These are phyloP conservation scores for Orbilia ellipsospora DNA, from an alignment of 2,329 filamentous ascomycete species.

Conservation along the genomic window DNA sequence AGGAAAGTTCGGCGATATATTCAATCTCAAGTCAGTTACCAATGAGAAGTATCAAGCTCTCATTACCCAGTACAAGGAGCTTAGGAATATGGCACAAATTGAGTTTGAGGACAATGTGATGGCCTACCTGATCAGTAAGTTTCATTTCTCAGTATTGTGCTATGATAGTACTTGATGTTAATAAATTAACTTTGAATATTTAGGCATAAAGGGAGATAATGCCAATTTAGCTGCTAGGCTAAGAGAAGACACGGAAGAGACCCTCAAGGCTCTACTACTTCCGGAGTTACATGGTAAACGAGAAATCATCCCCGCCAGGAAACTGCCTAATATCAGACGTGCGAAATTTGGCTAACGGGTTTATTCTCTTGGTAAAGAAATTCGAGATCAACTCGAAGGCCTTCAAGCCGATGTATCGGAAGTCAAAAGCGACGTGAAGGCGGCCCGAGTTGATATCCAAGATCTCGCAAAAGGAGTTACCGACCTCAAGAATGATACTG, in stretches of 20 bases:
- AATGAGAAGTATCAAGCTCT: conserved; percentile 38
- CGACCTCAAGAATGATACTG: background rate
- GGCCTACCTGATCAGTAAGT: conserved; percentile 21
- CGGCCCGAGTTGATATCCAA: background rate
- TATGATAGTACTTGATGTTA: background rate
- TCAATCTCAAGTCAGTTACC: conserved; percentile 11
- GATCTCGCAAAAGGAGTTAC: conserved; percentile 9
- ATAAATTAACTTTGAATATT: background rate
- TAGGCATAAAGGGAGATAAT: conserved; percentile 28
- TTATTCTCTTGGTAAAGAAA: conserved; percentile 7
- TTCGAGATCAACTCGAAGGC: conserved; percentile 15
- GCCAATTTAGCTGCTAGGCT: conserved; percentile 23
- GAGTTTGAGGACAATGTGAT: conserved; percentile 45
- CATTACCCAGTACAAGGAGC: conserved; percentile 24
- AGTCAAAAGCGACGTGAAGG: conserved; percentile 6
- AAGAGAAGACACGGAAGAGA: conserved; percentile 15
- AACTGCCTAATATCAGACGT: too few relatives aligned
- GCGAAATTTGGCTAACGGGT: too few relatives aligned
- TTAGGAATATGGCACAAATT: conserved; percentile 15
- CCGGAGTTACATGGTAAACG: conserved; percentile 20
- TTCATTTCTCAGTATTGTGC: too few relatives aligned
- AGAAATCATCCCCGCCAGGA: too few relatives aligned
- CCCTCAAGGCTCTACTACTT: conserved; percentile 11
- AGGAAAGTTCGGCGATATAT: conserved; percentile 26
- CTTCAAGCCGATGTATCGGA: conserved; percentile 19